Percentiles rank a stretch among this genome's conserved stretches.
These are phyloP conservation scores for Dendrocalamus sinicus DNA, from an alignment of 176 grass and related monocot genomes.

Conservation along the genomic window DNA sequence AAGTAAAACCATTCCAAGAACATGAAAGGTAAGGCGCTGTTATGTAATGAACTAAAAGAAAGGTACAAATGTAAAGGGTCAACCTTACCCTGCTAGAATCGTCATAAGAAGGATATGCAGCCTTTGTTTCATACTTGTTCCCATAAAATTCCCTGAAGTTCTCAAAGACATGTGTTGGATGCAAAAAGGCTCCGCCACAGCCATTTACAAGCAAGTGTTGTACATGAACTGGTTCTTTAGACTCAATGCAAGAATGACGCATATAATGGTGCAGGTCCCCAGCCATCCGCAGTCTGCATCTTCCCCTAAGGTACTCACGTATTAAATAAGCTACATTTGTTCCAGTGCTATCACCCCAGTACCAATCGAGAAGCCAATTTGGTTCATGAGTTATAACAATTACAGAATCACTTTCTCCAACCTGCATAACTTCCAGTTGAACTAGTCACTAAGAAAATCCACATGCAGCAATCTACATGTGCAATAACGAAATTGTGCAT, in stretches of 20 bases:
- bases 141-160: slow-evolving; percentile 82
- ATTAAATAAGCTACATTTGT: slow-evolving; percentile 87
- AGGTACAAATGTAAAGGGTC: not conserved
- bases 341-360: slow-evolving; percentile 81
- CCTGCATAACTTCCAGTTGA: slow-evolving; percentile 52
- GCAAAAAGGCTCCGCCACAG: slow-evolving; percentile 96
- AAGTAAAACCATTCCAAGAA: slow-evolving; percentile 22
- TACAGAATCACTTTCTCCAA: slow-evolving; percentile 81
- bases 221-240: slow-evolving; percentile 65
- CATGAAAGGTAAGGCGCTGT: not conserved
- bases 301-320: slow-evolving; percentile 78
- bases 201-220: slow-evolving; percentile 96
- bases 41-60: slow-evolving; percentile 18
- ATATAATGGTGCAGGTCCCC: slow-evolving; percentile 99
- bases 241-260: slow-evolving; percentile 75
- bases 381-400: slow-evolving; percentile 97
- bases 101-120: slow-evolving; percentile 77
- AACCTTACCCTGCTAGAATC: slow-evolving; percentile 92
- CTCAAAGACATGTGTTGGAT: slow-evolving; percentile 92
- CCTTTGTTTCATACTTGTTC: slow-evolving; percentile 80
- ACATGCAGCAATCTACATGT: not conserved
- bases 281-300: slow-evolving; percentile 91
- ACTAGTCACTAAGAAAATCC: slow-evolving; percentile 4
- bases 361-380: slow-evolving; percentile 99
- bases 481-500: not conserved